Conservation (phyloP, 2,329 filamentous ascomycete genomes). For the Verticillium isaacii region DNA sequence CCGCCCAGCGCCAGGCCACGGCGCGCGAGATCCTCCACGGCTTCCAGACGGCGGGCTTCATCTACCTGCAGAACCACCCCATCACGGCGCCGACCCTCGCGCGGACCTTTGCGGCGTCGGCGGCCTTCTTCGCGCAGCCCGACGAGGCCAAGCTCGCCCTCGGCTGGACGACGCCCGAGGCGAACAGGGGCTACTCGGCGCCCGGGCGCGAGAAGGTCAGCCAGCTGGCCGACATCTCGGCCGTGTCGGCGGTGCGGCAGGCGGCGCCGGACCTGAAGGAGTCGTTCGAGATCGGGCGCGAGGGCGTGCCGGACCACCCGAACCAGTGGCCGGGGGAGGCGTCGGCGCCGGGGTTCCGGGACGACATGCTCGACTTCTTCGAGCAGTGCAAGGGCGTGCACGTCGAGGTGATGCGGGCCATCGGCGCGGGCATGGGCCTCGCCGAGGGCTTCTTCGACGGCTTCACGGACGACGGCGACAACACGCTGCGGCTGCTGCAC, state of each 20-base stretch:
- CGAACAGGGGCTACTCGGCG: conserved; percentile 70
- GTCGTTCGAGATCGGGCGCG: conserved; percentile 60
- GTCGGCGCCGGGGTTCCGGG: conserved; percentile 55
- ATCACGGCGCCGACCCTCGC: conserved; percentile 56
- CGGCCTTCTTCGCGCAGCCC: conserved; percentile 65
- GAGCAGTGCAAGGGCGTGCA: conserved; percentile 71
- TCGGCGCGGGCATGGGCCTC: conserved; percentile 75
- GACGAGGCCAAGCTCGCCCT: conserved; percentile 59
- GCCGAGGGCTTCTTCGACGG: conserved; percentile 69
- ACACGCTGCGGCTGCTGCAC: conserved; percentile 69
- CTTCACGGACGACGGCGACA: conserved; percentile 66
- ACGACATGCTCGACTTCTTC: conserved; percentile 72
- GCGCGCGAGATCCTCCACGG: conserved; percentile 71
- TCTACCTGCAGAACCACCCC: conserved; percentile 80
- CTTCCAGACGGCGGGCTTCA: conserved; percentile 82
- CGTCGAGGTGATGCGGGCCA: conserved; percentile 74
- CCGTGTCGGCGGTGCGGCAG: conserved; percentile 54
- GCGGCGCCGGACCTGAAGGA: conserved; percentile 63
- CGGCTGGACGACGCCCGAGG: conserved; percentile 66
- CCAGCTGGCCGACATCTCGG: conserved; percentile 44
- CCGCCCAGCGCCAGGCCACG: conserved; percentile 55
- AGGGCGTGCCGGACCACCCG: conserved; percentile 53
- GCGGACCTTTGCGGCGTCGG: conserved; percentile 62
- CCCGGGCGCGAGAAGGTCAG: conserved; percentile 69
- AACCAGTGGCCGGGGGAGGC: conserved; percentile 70